Conservation (phyloP, 192 early-diverging fungal genomes). For the Coemansia sp. region DNA sequence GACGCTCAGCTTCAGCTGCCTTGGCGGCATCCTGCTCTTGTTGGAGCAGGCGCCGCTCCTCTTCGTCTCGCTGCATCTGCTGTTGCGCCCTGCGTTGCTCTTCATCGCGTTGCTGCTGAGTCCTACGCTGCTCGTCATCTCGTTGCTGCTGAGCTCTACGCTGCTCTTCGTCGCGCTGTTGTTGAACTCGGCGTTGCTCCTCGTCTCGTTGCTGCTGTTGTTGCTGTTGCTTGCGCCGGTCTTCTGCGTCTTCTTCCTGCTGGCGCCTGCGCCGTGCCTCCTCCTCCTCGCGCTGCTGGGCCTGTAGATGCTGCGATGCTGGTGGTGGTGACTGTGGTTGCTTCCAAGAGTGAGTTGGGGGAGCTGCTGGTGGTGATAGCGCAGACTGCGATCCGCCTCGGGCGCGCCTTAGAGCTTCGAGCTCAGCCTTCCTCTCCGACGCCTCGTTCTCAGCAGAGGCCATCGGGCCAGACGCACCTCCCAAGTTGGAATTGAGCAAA, state of each 20-base stretch:
- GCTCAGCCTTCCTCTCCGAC: constrained; percentile 44
- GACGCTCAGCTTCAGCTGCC: neutral
- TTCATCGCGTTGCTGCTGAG: constrained; percentile 32
- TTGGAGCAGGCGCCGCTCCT: constrained; percentile 8
- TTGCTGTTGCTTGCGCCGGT: neutral
- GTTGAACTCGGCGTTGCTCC: constrained; percentile 29
- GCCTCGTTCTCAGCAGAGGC: constrained; percentile 5
- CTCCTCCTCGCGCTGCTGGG: constrained; percentile 22
- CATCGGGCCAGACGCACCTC: constrained; percentile 19
- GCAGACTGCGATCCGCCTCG: constrained; percentile 38
- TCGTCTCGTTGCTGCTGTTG: constrained; percentile 42
- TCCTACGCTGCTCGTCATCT: constrained; percentile 42
- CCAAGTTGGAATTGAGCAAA: constrained; percentile 35
- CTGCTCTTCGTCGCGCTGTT: constrained; percentile 46
- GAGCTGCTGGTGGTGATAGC: constrained; percentile 22
- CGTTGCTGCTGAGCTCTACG: constrained; percentile 24
- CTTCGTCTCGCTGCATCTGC: constrained; percentile 22
- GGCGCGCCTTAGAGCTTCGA: constrained; percentile 40
- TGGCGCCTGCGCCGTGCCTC: constrained; percentile 30
- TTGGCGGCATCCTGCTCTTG: constrained; percentile 20
- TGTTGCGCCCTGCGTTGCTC: constrained; percentile 31
- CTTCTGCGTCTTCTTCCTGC: constrained; percentile 28
- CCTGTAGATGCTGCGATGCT: constrained; percentile 20
- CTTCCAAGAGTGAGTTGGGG: constrained; percentile 38
- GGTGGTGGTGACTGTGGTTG: neutral